Base-by-base conservation (phyloP, 768 basidiomycete species). In the Galerina marginata region DNA sequence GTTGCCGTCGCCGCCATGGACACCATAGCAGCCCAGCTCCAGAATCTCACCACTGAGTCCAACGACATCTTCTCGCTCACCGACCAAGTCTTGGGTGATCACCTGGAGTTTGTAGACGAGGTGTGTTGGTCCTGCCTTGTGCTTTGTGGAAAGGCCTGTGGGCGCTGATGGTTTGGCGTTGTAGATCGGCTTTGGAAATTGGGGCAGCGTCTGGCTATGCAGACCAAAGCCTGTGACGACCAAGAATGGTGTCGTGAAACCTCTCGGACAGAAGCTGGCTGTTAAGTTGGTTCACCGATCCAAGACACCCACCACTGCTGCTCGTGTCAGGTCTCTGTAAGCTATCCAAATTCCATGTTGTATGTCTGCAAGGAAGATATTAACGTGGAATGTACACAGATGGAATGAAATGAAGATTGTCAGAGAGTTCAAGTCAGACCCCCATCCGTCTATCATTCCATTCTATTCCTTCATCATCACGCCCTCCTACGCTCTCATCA, bases 341-440 rank as follows among this genome's bases (percentile, higher is more conserved):
- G 89, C 79, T 1, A 25, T 50, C 25, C 52, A 16, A 33, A 3
- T 0, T 33, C 25, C 20, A 44, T 40, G 54, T 56, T 37, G 11
- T n/a, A 12, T 59, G 42, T 37, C 10, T 55, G 39, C 33, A 39
- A 53, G 16, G 39, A 47, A 40, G 43, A 4, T 9, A 16, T 57
- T 11, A 48, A 57, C 43, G n/a, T 45, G 37, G 16, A 25, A 15
- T 33, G 29, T 33, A 44, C 60, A 7, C 56, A 94, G 92, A 78
- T 95, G 95, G 95, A 96, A 95, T 70, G 95, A 98, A 79, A 96
- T 96, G 95, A 96, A 96, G 83, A 91, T 96, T 67, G 88, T 98
- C 60, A 83, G 92, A 66, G 80, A 87, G 10, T 87, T 98, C 74
- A 91, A 91, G 77, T 77, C 86, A 46, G 90, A 94, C 67, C 87